phyloP scores from a whole-genome alignment of 1,284 basidiomycete species.

The Puccinia coronata region DNA sequence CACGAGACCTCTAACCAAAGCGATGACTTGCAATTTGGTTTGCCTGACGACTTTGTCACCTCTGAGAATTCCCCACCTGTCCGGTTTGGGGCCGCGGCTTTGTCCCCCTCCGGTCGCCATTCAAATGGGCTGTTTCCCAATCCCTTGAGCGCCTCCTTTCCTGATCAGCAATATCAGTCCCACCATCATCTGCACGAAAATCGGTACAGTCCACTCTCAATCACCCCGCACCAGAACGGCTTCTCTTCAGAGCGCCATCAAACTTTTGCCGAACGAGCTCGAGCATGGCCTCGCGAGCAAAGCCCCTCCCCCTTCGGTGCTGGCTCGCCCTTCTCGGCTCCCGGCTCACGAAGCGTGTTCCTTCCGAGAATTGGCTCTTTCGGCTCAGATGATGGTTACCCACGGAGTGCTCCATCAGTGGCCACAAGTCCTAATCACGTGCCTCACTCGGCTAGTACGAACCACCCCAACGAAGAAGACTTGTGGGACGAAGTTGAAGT shows the following conservation, averaged over 20 bases:
- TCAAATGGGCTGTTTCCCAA: conserved; percentile 18
- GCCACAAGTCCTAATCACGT: conserved; percentile 46
- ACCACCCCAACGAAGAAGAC: conserved; percentile 3
- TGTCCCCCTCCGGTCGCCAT: conserved; percentile 21
- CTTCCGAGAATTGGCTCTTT: conserved; percentile 61
- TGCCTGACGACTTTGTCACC: conserved; percentile 65
- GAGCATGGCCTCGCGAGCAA: conserved; percentile 59
- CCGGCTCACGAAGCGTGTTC: conserved; percentile 67
- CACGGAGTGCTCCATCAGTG: conserved; percentile 51
- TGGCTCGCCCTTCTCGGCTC: conserved; percentile 69
- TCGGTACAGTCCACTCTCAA: neutral
- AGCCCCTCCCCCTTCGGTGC: conserved; percentile 53
- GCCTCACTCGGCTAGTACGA: neutral
- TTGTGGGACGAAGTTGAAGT: conserved; percentile 52
- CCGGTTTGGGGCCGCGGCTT: conserved; percentile 39
- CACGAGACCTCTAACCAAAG: conserved; percentile 75
- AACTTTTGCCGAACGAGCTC: conserved; percentile 62
- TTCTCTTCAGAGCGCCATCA: conserved; percentile 35
- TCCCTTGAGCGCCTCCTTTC: conserved; percentile 58
- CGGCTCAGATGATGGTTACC: conserved; percentile 52
- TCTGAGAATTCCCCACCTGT: conserved; percentile 57
- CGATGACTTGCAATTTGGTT: conserved; percentile 73
- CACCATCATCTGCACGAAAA: conserved; percentile 54
- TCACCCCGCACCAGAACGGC: conserved; percentile 17
- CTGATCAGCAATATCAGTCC: conserved; percentile 60